Evolutionary conservation across 2,329 filamentous ascomycete genomes (phyloP).

Genomic region (Tolypocladium ophioglossoides): DNA sequence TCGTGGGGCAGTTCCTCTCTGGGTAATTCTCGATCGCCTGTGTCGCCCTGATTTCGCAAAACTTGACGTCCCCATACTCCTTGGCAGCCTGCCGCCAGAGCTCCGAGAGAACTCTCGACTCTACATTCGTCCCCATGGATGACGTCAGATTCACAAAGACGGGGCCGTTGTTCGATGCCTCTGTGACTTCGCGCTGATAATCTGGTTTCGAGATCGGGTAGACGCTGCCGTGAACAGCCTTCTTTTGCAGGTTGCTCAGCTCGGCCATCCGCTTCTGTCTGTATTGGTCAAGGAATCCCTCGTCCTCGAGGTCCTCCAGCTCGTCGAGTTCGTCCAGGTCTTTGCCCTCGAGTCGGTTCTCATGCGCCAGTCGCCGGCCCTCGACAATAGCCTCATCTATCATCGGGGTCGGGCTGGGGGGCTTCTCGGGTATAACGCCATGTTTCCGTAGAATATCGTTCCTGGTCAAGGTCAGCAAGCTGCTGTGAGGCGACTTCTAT

Average conservation of each 20-base stretch:
- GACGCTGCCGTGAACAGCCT: constrained; percentile 77
- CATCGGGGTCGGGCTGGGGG: constrained; percentile 86
- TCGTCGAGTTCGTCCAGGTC: constrained; percentile 89
- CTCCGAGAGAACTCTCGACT: constrained; percentile 74
- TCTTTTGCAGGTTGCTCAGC: constrained; percentile 61
- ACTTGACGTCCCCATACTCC: constrained; percentile 92
- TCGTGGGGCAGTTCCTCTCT: constrained; percentile 87
- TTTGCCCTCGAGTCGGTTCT: constrained; percentile 88
- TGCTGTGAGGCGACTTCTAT: constrained; percentile 4
- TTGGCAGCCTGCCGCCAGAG: constrained; percentile 75
- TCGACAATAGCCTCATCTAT: constrained; percentile 90
- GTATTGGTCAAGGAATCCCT: constrained; percentile 81
- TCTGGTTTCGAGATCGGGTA: constrained; percentile 93
- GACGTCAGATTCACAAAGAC: constrained; percentile 77
- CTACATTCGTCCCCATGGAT: constrained; percentile 65
- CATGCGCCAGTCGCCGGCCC: constrained; percentile 73
- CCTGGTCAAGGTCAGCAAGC: constrained; percentile 40
- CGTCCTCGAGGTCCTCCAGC: constrained; percentile 92
- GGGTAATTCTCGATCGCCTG: constrained; percentile 96
- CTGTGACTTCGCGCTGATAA: constrained; percentile 83
- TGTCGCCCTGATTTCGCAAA: constrained; percentile 86
- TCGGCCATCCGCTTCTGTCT: constrained; percentile 80
- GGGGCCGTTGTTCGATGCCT: constrained; percentile 61
- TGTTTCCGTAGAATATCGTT: constrained; percentile 98
- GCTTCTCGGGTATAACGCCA: constrained; percentile 94